Evolutionary conservation across 352 stramenopile genomes (phyloP).

Genomic region (Peronospora belbahrii): DNA sequence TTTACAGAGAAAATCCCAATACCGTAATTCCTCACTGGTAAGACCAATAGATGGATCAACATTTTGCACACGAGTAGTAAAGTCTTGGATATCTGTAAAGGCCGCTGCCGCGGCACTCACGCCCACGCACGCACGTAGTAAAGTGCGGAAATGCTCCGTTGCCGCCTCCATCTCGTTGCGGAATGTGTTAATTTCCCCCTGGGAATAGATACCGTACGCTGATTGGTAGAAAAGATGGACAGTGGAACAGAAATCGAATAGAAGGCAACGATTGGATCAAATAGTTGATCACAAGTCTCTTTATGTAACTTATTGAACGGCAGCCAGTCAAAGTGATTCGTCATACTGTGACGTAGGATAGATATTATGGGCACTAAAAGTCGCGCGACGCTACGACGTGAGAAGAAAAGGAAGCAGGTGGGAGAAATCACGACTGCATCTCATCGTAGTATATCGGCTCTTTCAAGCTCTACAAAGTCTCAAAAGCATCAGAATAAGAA

Average conservation of each 20-base stretch:
- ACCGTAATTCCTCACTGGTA: slow-evolving; percentile 34
- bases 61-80: neutral
- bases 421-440: neutral
- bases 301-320: no score
- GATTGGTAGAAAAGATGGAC: slow-evolving; percentile 11
- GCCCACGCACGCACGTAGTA: slow-evolving; percentile 35
- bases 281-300: no score
- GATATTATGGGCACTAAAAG: slow-evolving; percentile 29
- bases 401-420: slow-evolving; percentile 35
- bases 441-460: neutral
- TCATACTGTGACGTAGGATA: neutral
- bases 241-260: no score
- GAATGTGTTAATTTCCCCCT: slow-evolving; percentile 9
- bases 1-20: slow-evolving; percentile 39
- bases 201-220: neutral
- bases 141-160: slow-evolving; percentile 32
- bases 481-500: slow-evolving; percentile 18
- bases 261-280: neutral
- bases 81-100: neutral
- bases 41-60: slow-evolving; percentile 19
- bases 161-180: slow-evolving; percentile 27
- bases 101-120: slow-evolving; percentile 14
- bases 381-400: slow-evolving; percentile 34
- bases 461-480: neutral
- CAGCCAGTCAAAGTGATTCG: slow-evolving; percentile 10